phyloP scores from a whole-genome alignment of 495 filamentous ascomycete species.

The Xylaria nigripes region DNA sequence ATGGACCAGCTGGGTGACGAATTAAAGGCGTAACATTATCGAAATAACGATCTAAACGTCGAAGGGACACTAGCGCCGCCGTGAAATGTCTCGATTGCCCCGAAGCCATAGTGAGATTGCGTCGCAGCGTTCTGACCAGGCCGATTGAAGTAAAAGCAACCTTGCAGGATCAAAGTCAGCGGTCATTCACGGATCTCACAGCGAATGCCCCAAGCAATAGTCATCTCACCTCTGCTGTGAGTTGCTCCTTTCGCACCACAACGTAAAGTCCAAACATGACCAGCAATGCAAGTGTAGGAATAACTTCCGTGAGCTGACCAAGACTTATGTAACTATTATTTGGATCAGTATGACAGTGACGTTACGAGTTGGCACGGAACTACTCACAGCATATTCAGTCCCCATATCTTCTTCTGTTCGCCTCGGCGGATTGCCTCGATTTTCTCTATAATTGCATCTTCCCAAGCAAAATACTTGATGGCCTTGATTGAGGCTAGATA shows the following conservation, averaged over 20 bases:
- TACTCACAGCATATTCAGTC: slow-evolving; percentile 33
- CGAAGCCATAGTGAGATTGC: slow-evolving; percentile 35
- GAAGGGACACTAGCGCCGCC: slow-evolving; percentile 36
- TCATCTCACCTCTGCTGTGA: slow-evolving; percentile 31
- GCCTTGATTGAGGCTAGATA: slow-evolving; percentile 42
- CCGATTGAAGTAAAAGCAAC: slow-evolving; percentile 42
- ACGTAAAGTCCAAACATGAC: slow-evolving; percentile 38
- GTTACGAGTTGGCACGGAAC: slow-evolving; percentile 3
- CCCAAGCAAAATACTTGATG: slow-evolving; percentile 48
- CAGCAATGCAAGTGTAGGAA: slow-evolving; percentile 36
- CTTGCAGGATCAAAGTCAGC: not conserved
- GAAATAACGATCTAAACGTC: slow-evolving; percentile 40
- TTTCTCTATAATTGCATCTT: slow-evolving; percentile 35
- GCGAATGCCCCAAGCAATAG: not conserved
- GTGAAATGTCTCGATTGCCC: slow-evolving; percentile 32
- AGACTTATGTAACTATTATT: slow-evolving; percentile 18
- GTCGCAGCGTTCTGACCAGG: slow-evolving; percentile 35
- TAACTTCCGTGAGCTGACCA: slow-evolving; percentile 29
- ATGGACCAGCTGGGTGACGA: slow-evolving; percentile 35
- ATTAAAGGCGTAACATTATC: slow-evolving; percentile 32
- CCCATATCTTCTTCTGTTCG: slow-evolving; percentile 44
- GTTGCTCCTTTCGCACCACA: slow-evolving; percentile 32
- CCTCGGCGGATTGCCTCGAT: slow-evolving; percentile 33
- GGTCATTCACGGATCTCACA: not conserved
- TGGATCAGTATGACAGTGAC: not conserved